Base-by-base conservation (phyloP, 2,329 filamentous ascomycete genomes). In the Colletotrichum tofieldiae region DNA sequence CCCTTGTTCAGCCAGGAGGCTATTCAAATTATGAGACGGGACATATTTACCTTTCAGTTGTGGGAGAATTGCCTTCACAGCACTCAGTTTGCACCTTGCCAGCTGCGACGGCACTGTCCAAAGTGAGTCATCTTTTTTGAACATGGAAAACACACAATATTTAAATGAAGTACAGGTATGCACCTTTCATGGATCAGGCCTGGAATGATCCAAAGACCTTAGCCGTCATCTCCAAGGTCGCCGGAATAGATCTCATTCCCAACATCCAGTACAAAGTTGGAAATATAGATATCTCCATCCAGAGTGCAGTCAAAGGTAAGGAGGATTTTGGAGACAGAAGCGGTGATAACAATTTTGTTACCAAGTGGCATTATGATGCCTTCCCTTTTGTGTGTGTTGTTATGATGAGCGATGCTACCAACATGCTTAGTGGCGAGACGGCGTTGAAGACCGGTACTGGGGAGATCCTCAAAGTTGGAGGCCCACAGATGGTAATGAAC, bases 311-410 rank as follows among this genome's bases (percentile, higher is more conserved):
- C 65, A 80, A 87, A 39, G 78, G 81, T 35, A 81, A 85, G 6
- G 84, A 86, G 35, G 85, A 88, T 59, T 83, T 86, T 45, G 84
- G 86, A 74, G 37, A 9, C 0, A 56, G 55, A 16, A 18, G 5
- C 2, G 7, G 26, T 1, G 23, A 56, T n/a, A 56, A 49, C 39
- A 23, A 29, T 12, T 86, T 89, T 6, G 86, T 90, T 32, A 86
- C 92, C 39, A 88, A 86, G 47, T 92, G 90, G 90, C 90, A 92
- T 79, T 87, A 83, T 0, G 91, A 92, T 78, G 90, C 87, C 77
- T 92, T 91, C 77, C 90, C 90, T 0, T 93, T 92, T 77, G 90
- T 93, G n/a, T 92, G 90, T 75, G 90, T 93, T n/a, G 85, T 87
- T 9, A 93, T 92, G 90, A 84, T 92, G 37, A 90, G 88, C 45